These are phyloP conservation scores for Pseudogymnoascus sp. DNA, from an alignment of 2,329 filamentous ascomycete species.

Conservation along the genomic window DNA sequence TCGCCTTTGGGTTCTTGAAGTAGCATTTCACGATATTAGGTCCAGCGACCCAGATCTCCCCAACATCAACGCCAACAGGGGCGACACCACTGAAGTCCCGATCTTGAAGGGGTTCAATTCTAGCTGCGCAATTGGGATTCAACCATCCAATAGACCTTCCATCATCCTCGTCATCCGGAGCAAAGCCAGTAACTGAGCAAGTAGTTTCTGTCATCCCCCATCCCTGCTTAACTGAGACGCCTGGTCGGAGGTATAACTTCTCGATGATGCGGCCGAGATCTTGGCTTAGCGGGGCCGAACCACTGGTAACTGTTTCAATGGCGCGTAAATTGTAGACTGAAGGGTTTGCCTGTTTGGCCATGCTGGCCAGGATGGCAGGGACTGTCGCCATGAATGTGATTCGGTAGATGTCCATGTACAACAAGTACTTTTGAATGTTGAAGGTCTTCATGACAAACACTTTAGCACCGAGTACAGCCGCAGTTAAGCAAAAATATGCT, in stretches of 20 bases:
- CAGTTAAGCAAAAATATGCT: neutral
- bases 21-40: conserved; percentile 71
- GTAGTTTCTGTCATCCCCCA: conserved; percentile 69
- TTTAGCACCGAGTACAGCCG: neutral
- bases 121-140: conserved; percentile 59
- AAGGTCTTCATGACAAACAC: conserved; percentile 7
- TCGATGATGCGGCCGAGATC: neutral
- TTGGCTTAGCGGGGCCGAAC: conserved; percentile 58
- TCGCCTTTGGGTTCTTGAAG: conserved; percentile 58
- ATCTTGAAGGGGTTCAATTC: conserved; percentile 52
- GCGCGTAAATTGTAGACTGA: conserved; percentile 61
- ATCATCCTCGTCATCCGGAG: conserved; percentile 44
- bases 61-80: conserved; percentile 26
- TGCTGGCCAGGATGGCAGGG: conserved; percentile 63
- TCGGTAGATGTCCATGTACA: neutral
- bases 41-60: conserved; percentile 66
- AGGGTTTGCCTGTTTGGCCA: conserved; percentile 64
- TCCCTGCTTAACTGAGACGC: conserved; percentile 42
- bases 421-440: neutral
- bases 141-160: conserved; percentile 55
- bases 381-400: conserved; percentile 49
- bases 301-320: conserved; percentile 53
- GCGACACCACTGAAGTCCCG: conserved; percentile 43
- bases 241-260: conserved; percentile 47
- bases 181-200: conserved; percentile 51